A percentile compares a stretch with the other conserved stretches of the same genome.
Evolutionary conservation across 2,329 filamentous ascomycete species (phyloP).

Genomic region (Alternaria viburni): DNA sequence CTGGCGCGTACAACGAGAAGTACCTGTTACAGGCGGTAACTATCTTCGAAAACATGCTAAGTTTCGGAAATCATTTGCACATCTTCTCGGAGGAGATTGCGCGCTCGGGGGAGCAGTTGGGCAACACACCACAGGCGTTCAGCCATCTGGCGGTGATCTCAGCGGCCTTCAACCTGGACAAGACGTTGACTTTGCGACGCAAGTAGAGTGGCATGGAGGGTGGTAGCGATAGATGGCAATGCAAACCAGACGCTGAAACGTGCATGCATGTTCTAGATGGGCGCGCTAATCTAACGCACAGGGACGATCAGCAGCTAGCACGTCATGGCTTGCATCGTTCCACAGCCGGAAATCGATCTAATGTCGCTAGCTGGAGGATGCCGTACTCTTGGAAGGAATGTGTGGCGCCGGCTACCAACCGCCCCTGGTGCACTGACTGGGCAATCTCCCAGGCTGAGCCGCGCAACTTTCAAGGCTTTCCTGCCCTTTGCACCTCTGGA

Average conservation of each 20-base stretch:
- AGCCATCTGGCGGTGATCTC: constrained; percentile 77
- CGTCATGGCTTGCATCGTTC: constrained; percentile 18
- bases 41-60: constrained; percentile 78
- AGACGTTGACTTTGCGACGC: constrained; percentile 38
- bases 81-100: constrained; percentile 85
- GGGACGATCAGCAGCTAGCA: constrained; percentile 8
- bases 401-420: constrained; percentile 11
- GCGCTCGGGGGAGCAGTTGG: constrained; percentile 75
- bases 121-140: constrained; percentile 81
- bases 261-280: constrained; percentile 7
- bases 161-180: constrained; percentile 77
- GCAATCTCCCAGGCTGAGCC: constrained; percentile 2
- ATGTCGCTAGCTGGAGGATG: constrained; percentile 10
- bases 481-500: neutral
- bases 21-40: constrained; percentile 67
- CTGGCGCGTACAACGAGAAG: constrained; percentile 64
- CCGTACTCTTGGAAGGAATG: constrained; percentile 12
- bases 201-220: neutral
- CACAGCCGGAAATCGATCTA: constrained; percentile 7
- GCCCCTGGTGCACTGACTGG: constrained; percentile 21
- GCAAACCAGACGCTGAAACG: neutral
- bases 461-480: constrained; percentile 13
- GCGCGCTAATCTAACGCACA: constrained; percentile 7
- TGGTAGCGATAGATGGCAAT: neutral
- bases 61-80: constrained; percentile 75